Conservation (phyloP, 805 yeast species). For the Ogataea zsoltii region DNA sequence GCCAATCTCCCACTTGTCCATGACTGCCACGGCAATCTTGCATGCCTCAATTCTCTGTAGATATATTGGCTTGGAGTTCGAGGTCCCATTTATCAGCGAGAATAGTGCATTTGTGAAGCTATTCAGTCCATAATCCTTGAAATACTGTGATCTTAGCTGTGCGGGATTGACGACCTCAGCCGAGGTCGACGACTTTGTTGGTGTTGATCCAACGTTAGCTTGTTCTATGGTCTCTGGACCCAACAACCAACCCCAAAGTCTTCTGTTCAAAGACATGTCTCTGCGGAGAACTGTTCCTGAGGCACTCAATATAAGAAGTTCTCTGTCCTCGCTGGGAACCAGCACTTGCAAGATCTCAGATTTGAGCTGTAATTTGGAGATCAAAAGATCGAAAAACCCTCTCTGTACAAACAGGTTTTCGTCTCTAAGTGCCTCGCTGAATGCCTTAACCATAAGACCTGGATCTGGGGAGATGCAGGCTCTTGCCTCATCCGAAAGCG, state of each 20-base stretch:
- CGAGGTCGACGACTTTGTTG: constrained; percentile 2
- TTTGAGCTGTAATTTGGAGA: constrained; percentile 64
- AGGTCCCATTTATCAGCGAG: constrained; percentile 41
- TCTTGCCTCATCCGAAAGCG: constrained; percentile 44
- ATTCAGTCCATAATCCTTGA: constrained; percentile 54
- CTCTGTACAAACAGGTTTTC: constrained; percentile 77
- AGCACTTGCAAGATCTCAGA: constrained; percentile 54
- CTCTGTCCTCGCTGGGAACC: constrained; percentile 53
- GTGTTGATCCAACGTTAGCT: constrained; percentile 1
- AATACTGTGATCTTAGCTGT: constrained; percentile 51
- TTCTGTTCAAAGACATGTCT: constrained; percentile 92
- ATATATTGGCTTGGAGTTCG: constrained; percentile 22
- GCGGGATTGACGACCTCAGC: constrained; percentile 11
- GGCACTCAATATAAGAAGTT: constrained; percentile 59
- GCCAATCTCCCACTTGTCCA: constrained; percentile 97
- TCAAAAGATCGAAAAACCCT: constrained; percentile 82
- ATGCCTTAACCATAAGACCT: constrained; percentile 73
- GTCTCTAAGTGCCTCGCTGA: constrained; percentile 64
- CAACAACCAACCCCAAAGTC: constrained; percentile 90
- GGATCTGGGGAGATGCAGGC: constrained; percentile 74
- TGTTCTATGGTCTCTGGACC: constrained; percentile 62
- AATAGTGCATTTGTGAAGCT: constrained; percentile 55
- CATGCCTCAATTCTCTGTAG: constrained; percentile 51
- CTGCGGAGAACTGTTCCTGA: constrained; percentile 69
- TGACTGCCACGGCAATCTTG: constrained; percentile 65